These are phyloP conservation scores for Plasmodium knowlesi DNA, from an alignment of 169 alveolate genomes.

Conservation along the genomic window DNA sequence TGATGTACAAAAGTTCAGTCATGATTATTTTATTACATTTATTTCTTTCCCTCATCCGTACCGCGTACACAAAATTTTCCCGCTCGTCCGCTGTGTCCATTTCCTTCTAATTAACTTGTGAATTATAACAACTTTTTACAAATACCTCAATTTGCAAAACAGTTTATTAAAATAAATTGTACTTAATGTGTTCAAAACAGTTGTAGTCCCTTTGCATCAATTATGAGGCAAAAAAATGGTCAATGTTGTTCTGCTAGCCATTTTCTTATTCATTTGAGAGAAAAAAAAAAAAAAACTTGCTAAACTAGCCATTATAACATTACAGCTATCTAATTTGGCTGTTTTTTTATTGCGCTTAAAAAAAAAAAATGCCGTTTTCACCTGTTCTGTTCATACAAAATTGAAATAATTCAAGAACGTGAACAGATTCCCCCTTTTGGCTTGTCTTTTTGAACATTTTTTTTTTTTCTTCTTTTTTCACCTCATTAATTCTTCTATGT, in stretches of 20 bases:
- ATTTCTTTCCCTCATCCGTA: not conserved
- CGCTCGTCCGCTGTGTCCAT: not conserved
- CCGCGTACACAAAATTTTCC: not conserved
- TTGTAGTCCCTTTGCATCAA: not conserved
- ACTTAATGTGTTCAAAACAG: not conserved
- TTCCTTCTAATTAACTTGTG: not conserved
- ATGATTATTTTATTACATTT: not conserved
- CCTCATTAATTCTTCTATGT: not conserved
- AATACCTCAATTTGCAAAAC: not conserved
- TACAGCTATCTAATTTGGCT: not conserved
- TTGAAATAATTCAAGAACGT: not conserved
- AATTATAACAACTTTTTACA: not conserved
- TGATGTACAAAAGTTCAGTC: not conserved
- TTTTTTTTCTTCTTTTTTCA: not conserved
- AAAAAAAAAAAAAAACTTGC: not conserved
- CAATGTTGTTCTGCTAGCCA: not conserved
- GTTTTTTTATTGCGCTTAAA: not conserved
- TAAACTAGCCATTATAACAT: not conserved
- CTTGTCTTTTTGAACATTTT: slow-evolving; percentile 3
- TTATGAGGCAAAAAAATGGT: not conserved
- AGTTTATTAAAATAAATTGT: not conserved
- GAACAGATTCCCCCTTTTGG: not conserved
- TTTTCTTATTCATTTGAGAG: not conserved
- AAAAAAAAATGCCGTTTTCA: slow-evolving; percentile 27
- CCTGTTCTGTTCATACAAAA: slow-evolving; percentile 15